Base-by-base conservation (phyloP, 2,329 filamentous ascomycete genomes). In the Apiospora phragmitis region DNA sequence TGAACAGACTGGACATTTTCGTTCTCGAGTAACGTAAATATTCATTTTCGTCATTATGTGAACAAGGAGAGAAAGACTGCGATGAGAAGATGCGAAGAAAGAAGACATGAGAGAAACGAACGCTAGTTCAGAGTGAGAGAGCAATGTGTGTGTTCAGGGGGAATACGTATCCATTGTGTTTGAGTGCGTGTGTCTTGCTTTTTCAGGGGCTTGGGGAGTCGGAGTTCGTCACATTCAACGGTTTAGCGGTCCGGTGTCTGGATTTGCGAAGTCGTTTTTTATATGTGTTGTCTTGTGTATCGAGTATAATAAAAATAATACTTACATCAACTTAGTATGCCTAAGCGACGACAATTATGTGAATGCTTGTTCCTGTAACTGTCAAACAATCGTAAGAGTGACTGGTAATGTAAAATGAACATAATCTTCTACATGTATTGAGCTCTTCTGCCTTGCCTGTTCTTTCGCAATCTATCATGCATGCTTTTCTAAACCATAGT, bases 221-320 rank as follows among this genome's bases (percentile, higher is more conserved):
- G 67, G 45, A 59, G 49, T 68, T 41, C 18, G 32, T 38, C 29
- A 12, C 51, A 21, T 59, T 62, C 21, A 38, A 38, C 32, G 55
- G 55, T 62, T 62, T 4, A 62, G 32, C 32, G 55, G 55, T 62
- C 55, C 32, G 29, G 55, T 38, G 38, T 62, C 55, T 62, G 55
- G 55, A 62, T 62, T 62, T 18, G 55, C 55, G 32, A 38, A 38
- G 32, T n/a, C 55, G 32, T 62, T 35, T 62, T 62, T 18, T 55
- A 8, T 59, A 59, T 59, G 32, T 18, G 32, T 29, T 45, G 67
- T 51, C 49, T 68, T 68, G 67, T 68, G 67, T 68, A 68, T 68
- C 45, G 67, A 68, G 67, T 68, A 68, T 68, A 68, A 68, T 59
- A 68, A 41, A 68, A 62, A 62, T 24, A 62, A 62, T 62, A 62